Evolutionary conservation across 2,329 filamentous ascomycete species (phyloP).

Genomic region (Clathrospora elynae): DNA sequence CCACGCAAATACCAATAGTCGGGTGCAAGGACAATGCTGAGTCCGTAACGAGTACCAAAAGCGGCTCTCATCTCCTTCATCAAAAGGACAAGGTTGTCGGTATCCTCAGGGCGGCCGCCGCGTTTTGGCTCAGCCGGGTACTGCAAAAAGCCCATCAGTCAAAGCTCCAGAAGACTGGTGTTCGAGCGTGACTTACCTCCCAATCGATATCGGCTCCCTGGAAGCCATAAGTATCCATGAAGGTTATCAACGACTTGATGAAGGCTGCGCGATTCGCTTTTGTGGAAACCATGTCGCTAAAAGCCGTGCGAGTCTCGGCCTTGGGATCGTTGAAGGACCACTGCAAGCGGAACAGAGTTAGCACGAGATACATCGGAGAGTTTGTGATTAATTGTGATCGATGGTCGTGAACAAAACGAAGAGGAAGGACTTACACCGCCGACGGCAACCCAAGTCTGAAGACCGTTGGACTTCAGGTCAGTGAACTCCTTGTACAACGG

Average conservation of each 20-base stretch:
- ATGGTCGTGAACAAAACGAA: background rate
- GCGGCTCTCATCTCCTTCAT: conserved; percentile 24
- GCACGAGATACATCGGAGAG: background rate
- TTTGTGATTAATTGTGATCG: background rate
- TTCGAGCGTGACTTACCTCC: too few species aligned
- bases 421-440: background rate
- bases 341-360: background rate
- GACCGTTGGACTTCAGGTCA: background rate
- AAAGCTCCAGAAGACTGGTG: too few species aligned
- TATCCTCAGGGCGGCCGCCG: conserved; percentile 45
- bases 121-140: conserved; percentile 42
- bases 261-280: background rate
- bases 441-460: background rate
- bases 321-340: background rate
- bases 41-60: conserved; percentile 23
- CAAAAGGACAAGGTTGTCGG: conserved; percentile 27
- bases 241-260: conserved; percentile 33
- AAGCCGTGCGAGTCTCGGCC: background rate
- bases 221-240: conserved; percentile 52
- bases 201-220: conserved; percentile 55
- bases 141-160: too few species aligned
- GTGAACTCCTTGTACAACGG: background rate
- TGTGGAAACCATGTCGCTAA: background rate
- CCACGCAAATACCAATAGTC: conserved; percentile 35
- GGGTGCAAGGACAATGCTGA: conserved; percentile 32